A percentile compares a stretch with the other conserved stretches of the same genome.
Conservation (phyloP, 176 grass and related monocot species). For the Cenchrus fungigraminus region DNA sequence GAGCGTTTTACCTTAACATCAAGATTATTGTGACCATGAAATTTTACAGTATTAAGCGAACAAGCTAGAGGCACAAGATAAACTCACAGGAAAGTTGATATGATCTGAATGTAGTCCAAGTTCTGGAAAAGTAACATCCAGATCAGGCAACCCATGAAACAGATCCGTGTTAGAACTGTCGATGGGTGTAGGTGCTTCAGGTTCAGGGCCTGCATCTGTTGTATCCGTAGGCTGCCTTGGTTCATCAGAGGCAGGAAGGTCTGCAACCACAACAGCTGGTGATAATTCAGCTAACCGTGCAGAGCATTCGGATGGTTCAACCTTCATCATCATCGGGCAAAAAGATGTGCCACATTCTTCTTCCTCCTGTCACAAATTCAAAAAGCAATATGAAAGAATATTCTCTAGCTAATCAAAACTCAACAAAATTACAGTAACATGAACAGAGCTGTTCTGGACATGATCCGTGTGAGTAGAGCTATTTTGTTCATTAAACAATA, state of each 20-base stretch:
- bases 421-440: too few relatives aligned
- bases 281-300: not conserved
- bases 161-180: not conserved
- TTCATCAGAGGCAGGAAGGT: conserved; percentile 37
- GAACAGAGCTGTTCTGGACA: too few relatives aligned
- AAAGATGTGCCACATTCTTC: conserved; percentile 18
- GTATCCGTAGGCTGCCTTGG: not conserved
- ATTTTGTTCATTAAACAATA: not conserved
- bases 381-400: not conserved
- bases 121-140: conserved; percentile 9
- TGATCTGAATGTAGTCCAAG: conserved; percentile 41
- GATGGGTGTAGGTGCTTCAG: not conserved
- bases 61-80: not conserved
- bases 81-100: conserved; percentile 52
- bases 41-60: not conserved
- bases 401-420: too few relatives aligned
- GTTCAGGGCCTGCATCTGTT: not conserved
- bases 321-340: not conserved
- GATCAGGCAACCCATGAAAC: conserved; percentile 7
- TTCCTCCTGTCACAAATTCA: conserved; percentile 24
- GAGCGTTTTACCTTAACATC: not conserved
- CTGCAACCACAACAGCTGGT: conserved; percentile 20
- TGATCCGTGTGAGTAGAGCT: not conserved
- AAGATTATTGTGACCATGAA: not conserved
- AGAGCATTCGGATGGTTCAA: conserved; percentile 22